phyloP scores from a whole-genome alignment of 164 flowering plant species.

The Litsea cubeba region DNA sequence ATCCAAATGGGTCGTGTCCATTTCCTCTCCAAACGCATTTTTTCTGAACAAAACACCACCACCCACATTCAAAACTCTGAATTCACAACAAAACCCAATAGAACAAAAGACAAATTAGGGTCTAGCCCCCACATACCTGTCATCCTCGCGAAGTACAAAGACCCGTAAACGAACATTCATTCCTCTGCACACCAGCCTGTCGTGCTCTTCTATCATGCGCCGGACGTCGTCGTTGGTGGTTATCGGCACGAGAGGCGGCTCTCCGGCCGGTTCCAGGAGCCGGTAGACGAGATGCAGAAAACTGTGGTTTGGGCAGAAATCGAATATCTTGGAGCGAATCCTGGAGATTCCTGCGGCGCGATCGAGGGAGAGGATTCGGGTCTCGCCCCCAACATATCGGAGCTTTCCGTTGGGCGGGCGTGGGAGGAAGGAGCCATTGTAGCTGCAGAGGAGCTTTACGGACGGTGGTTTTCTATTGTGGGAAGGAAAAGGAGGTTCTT shows the following conservation, averaged over 20 bases:
- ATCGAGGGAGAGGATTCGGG: constrained; percentile 27
- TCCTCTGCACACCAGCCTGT: constrained; percentile 16
- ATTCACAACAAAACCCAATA: neutral
- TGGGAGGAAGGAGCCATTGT: constrained; percentile 25
- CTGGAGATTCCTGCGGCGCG: constrained; percentile 14
- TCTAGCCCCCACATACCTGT: constrained; percentile 1
- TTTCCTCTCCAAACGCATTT: neutral
- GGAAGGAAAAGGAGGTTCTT: neutral
- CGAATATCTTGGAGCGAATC: constrained; percentile 17
- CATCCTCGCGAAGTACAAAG: constrained; percentile 12
- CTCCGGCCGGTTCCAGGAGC: constrained; percentile 11
- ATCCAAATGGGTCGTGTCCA: neutral
- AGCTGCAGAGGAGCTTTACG: constrained; percentile 31
- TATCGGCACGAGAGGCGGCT: constrained; percentile 11
- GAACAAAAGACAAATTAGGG: too few relatives aligned
- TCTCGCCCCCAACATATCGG: constrained; percentile 40
- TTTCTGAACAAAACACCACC: neutral
- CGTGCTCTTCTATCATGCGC: constrained; percentile 28
- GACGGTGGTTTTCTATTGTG: neutral
- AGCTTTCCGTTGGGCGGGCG: constrained; percentile 20
- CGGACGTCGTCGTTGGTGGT: constrained; percentile 30
- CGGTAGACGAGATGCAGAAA: constrained; percentile 23
- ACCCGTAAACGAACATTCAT: constrained; percentile 20
- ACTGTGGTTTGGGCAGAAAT: constrained; percentile 15
- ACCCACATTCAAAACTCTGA: neutral